Evolutionary conservation across 2,329 filamentous ascomycete species (phyloP).

Genomic region (Ophiostoma triangulosporum): DNA sequence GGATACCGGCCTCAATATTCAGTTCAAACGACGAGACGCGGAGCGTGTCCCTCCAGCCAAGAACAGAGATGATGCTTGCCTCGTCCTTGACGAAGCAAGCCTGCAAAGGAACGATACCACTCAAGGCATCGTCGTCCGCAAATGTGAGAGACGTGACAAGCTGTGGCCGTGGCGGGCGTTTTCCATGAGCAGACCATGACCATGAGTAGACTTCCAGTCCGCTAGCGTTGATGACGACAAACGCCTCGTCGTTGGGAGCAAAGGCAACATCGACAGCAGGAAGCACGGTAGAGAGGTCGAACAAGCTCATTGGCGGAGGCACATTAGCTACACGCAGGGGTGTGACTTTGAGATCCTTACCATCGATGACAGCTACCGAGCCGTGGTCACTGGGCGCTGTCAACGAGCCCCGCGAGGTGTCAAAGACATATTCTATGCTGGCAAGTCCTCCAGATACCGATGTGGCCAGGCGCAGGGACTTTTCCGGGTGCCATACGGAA

Average conservation of each 20-base stretch:
- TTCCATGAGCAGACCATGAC: slow-evolving; percentile 50
- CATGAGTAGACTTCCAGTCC: slow-evolving; percentile 59
- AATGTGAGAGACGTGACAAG: slow-evolving; percentile 18
- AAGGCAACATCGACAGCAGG: slow-evolving; percentile 65
- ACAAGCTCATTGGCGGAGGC: slow-evolving; percentile 83
- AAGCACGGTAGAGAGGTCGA: slow-evolving; percentile 50
- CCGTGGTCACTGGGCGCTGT: slow-evolving; percentile 63
- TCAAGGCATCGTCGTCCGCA: slow-evolving; percentile 1
- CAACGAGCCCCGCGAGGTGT: slow-evolving; percentile 55
- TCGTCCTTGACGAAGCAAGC: slow-evolving; percentile 12
- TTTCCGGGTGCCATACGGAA: slow-evolving; percentile 77
- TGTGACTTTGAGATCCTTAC: slow-evolving; percentile 65
- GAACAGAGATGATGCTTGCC: slow-evolving; percentile 19
- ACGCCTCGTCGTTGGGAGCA: slow-evolving; percentile 44
- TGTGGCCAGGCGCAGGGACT: slow-evolving; percentile 53
- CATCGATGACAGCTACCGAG: slow-evolving; percentile 73
- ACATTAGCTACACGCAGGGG: slow-evolving; percentile 73
- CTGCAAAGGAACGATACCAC: slow-evolving; percentile 25
- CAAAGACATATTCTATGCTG: slow-evolving; percentile 53
- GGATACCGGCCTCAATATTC: not conserved
- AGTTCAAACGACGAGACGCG: slow-evolving; percentile 15
- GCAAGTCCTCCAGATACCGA: slow-evolving; percentile 36
- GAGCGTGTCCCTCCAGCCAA: slow-evolving; percentile 22
- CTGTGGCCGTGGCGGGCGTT: slow-evolving; percentile 32
- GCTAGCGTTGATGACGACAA: slow-evolving; percentile 58